phyloP scores from a whole-genome alignment of 2,329 filamentous ascomycete species.

The Epichloe aotearoae region DNA sequence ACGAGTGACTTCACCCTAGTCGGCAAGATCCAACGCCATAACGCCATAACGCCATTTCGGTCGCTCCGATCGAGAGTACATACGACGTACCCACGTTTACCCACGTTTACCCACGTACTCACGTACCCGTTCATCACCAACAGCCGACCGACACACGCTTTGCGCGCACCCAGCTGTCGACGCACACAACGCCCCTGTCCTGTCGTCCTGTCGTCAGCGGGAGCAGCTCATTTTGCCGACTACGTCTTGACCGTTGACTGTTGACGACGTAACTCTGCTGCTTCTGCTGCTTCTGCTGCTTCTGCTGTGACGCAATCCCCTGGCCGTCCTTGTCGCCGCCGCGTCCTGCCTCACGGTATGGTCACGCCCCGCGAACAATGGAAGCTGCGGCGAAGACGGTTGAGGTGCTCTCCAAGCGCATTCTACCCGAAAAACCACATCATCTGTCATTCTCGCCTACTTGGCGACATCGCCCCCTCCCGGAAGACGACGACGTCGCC shows the following conservation, averaged over 20 bases:
- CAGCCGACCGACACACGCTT: not conserved
- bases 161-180: not conserved
- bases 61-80: not conserved
- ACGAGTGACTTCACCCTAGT: not conserved
- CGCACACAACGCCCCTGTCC: not conserved
- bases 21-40: not conserved
- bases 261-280: not conserved
- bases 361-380: conserved; percentile 33
- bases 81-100: too few relatives aligned
- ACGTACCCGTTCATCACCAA: not conserved
- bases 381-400: conserved; percentile 46
- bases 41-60: not conserved
- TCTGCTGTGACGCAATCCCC: not conserved
- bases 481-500: conserved; percentile 22
- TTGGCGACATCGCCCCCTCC: conserved; percentile 31
- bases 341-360: conserved; percentile 20
- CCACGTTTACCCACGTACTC: too few relatives aligned
- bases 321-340: not conserved
- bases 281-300: not conserved
- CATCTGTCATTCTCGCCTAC: conserved; percentile 37
- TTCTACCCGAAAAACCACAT: conserved; percentile 39
- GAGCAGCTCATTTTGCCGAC: not conserved
- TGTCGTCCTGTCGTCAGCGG: not conserved
- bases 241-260: not conserved
- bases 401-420: conserved; percentile 37